Evolutionary conservation across 306 rosid species (phyloP).

Genomic region (Gastrolobium bilobum): DNA sequence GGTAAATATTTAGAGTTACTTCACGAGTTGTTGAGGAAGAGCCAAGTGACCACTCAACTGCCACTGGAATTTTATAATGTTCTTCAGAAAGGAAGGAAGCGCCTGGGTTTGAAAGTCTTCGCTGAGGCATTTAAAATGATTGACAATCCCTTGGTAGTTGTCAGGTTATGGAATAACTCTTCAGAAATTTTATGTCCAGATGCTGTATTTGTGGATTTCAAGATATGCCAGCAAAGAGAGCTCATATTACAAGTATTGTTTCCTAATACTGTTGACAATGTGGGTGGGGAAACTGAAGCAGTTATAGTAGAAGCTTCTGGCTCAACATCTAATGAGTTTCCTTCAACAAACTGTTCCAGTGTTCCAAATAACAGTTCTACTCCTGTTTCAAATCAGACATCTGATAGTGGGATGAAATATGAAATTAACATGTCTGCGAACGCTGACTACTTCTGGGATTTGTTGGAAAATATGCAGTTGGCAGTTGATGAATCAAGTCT

Average conservation of each 20-base stretch:
- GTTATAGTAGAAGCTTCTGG: conserved; percentile 17
- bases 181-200: conserved; percentile 41
- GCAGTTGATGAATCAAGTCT: background rate
- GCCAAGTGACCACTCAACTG: conserved; percentile 37
- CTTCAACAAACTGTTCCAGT: conserved; percentile 26
- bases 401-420: background rate
- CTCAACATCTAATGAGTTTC: conserved; percentile 11
- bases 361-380: conserved; percentile 24
- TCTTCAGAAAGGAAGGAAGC: conserved; percentile 42
- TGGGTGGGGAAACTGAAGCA: conserved; percentile 12
- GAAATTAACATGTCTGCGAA: background rate
- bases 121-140: conserved; percentile 61
- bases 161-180: conserved; percentile 36
- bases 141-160: conserved; percentile 66
- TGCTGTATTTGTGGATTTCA: conserved; percentile 59
- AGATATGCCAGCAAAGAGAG: conserved; percentile 17
- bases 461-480: conserved; percentile 15
- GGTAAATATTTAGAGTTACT: conserved; percentile 39
- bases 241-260: conserved; percentile 46
- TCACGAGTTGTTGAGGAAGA: conserved; percentile 36
- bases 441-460: conserved; percentile 42
- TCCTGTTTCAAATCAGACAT: background rate
- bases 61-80: conserved; percentile 53
- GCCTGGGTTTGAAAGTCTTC: conserved; percentile 37
- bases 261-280: conserved; percentile 39